Base-by-base conservation (phyloP, 768 basidiomycete species). In the Pleurotus cornucopiae region DNA sequence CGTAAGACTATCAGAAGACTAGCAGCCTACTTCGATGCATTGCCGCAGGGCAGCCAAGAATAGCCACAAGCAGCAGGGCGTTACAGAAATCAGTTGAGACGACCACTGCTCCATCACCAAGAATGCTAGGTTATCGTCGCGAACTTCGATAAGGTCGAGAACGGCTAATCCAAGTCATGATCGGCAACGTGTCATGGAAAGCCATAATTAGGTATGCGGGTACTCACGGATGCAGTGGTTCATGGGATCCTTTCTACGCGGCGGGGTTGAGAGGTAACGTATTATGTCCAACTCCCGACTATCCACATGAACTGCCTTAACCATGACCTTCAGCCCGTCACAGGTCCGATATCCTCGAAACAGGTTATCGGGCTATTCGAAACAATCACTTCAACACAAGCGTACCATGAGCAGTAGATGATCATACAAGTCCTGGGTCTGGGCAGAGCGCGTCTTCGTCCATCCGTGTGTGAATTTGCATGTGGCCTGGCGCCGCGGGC, bases 61-160 rank as follows among this genome's bases (percentile, higher is more conserved):
- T 12, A 73, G 68, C 41, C 69, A 69, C 49, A 85, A 65, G 60
- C 74, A 81, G 63, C 76, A 79, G 5, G 84, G 83, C 21, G 73
- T 68, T 57, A 72, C 73, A 12, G 76, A 69, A 20, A 85, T 73
- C 18, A 89, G 70, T 54, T 85, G 78, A 9, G 86, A 74, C 12
- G 83, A 85, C 89, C 89, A 91, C 68, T 88, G 80, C 64, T 90
- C 89, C 87, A 89, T 89, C 21, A 90, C 82, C 55, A 91, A 83
- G 62, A 91, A 85, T 12, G 74, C 82, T 38, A 86, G 64, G 48
- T 72, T 66, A 57, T 87, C 84, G 7, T 72, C 63, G 2, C 71
- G 66, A 18, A 81, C 71, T 60, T 81, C 78, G 49, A 91, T 78
- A 16, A 88, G 67, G 62, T 85, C 85, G 26, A 88, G 66, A 16